A percentile compares a stretch with the other conserved stretches of the same genome.
Conservation (phyloP, 2,329 filamentous ascomycete species). For the Colletotrichum cuscutae region DNA sequence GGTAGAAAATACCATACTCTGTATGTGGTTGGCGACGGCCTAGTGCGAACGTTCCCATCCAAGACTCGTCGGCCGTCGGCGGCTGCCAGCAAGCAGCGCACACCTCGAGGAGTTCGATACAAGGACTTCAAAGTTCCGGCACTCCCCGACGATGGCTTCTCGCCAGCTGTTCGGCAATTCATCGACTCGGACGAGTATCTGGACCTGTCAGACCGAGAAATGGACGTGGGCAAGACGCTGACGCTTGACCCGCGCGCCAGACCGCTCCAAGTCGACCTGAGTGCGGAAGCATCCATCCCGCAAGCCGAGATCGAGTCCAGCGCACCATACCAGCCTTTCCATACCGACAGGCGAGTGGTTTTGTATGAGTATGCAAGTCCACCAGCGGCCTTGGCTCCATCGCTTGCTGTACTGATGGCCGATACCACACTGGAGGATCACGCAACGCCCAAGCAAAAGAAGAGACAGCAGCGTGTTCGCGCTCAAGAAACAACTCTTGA, state of each 20-base stretch:
- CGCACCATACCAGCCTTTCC: constrained; percentile 94
- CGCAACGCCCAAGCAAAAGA: constrained; percentile 48
- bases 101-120: constrained; percentile 66
- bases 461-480: constrained; percentile 44
- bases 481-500: constrained; percentile 34
- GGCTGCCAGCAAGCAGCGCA: constrained; percentile 61
- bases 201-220: constrained; percentile 62
- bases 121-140: constrained; percentile 74
- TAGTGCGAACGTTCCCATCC: constrained; percentile 73
- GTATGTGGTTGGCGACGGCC: constrained; percentile 72
- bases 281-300: constrained; percentile 72
- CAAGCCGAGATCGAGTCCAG: constrained; percentile 95
- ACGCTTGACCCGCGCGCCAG: constrained; percentile 57
- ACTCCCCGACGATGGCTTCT: constrained; percentile 68
- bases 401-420: constrained; percentile 52
- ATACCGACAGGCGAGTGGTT: constrained; percentile 87
- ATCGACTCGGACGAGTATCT: constrained; percentile 67
- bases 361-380: constrained; percentile 71
- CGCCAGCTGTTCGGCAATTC: constrained; percentile 65
- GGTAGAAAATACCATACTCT: constrained; percentile 71
- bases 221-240: constrained; percentile 65
- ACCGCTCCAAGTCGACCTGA: constrained; percentile 51
- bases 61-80: constrained; percentile 66
- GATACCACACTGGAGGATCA: constrained; percentile 54
- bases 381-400: constrained; percentile 43